phyloP scores from a whole-genome alignment of 345 rosid genomes.

The Pelargonium nanum region DNA sequence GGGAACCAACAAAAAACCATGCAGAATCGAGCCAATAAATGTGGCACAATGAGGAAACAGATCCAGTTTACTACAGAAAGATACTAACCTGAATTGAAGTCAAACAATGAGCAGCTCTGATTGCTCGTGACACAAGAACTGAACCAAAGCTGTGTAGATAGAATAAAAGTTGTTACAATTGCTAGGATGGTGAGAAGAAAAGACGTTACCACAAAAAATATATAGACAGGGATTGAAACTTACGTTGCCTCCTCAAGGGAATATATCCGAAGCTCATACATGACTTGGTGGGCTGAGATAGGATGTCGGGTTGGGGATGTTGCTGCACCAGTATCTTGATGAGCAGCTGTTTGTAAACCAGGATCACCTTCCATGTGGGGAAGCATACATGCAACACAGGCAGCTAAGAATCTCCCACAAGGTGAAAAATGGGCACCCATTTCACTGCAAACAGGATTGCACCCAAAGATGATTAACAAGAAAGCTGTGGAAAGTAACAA shows the following conservation, averaged over 20 bases:
- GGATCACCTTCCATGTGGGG: conserved; percentile 75
- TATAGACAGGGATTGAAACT: conserved; percentile 17
- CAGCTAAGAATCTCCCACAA: conserved; percentile 95
- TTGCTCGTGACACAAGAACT: conserved; percentile 80
- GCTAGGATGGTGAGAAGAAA: background rate
- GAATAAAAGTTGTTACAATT: conserved; percentile 11
- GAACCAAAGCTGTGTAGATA: conserved; percentile 56
- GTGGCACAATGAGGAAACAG: background rate
- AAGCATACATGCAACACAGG: conserved; percentile 90
- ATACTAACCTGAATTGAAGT: conserved; percentile 85
- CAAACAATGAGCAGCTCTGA: conserved; percentile 95
- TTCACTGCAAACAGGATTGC: conserved; percentile 49
- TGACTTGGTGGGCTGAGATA: conserved; percentile 76
- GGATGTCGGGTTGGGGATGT: conserved; percentile 97
- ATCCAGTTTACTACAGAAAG: conserved; percentile 4
- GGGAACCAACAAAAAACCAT: too few species aligned
- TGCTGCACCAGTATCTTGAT: conserved; percentile 60
- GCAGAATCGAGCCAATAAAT: background rate
- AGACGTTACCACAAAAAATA: background rate
- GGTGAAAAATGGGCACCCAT: conserved; percentile 99
- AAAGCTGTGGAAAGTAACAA: background rate
- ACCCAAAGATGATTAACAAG: background rate
- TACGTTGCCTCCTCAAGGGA: conserved; percentile 94
- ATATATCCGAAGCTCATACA: conserved; percentile 95
- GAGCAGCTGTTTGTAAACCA: conserved; percentile 51